phyloP scores from a whole-genome alignment of 768 basidiomycete species.

The Hemileccinum rubropunctum region DNA sequence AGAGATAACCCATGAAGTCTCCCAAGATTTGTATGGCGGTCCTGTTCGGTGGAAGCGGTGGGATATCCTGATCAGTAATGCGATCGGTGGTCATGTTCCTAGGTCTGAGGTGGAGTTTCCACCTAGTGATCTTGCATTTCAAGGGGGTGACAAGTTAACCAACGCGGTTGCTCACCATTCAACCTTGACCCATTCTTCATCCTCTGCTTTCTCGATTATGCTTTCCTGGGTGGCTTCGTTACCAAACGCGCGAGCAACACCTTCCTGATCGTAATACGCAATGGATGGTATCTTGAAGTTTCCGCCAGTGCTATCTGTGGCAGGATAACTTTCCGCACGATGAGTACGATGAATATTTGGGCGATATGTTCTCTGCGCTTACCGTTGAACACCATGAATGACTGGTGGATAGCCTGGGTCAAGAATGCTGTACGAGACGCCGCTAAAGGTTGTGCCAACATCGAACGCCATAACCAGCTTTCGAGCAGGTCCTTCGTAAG shows the following conservation, averaged over 20 bases:
- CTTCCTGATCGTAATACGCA: conserved; percentile 43
- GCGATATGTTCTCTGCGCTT: not conserved
- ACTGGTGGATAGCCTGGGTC: conserved; percentile 29
- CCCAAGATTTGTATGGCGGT: conserved; percentile 42
- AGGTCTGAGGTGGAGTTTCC: conserved; percentile 37
- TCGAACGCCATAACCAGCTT: conserved; percentile 51
- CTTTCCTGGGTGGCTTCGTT: conserved; percentile 43
- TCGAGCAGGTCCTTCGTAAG: conserved; percentile 39
- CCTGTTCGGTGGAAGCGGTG: conserved; percentile 42
- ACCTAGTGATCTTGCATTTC: conserved; percentile 20
- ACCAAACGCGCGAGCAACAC: conserved; percentile 41
- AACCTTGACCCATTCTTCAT: conserved; percentile 29
- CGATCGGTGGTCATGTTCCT: conserved; percentile 19
- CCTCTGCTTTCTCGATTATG: conserved; percentile 38
- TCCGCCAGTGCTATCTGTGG: conserved; percentile 44
- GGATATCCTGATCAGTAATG: conserved; percentile 34
- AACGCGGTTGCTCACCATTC: conserved; percentile 27
- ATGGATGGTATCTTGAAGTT: conserved; percentile 51
- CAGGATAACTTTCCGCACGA: conserved; percentile 40
- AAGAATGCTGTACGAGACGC: conserved; percentile 42
- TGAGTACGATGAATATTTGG: not conserved
- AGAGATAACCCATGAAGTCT: conserved; percentile 50
- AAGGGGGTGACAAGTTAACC: not conserved
- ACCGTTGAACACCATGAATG: conserved; percentile 24
- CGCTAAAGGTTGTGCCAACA: conserved; percentile 51